Conservation (phyloP, 768 basidiomycete genomes). For the Panaeolus papilionaceus region DNA sequence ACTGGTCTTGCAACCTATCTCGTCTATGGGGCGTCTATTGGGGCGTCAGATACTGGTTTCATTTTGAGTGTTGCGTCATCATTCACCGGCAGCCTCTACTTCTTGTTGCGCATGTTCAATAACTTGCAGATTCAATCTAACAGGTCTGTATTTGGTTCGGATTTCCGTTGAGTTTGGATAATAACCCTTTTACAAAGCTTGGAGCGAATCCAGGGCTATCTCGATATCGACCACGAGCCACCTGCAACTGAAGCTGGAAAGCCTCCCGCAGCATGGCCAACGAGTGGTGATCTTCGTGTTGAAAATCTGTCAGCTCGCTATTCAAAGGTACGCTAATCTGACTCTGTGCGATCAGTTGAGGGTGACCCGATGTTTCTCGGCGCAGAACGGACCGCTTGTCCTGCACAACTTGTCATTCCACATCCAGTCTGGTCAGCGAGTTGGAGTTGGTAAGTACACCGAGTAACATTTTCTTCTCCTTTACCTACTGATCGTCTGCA, state of each 20-base stretch:
- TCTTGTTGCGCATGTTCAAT: constrained; percentile 37
- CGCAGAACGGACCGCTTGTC: constrained; percentile 54
- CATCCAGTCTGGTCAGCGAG: constrained; percentile 59
- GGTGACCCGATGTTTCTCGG: neutral
- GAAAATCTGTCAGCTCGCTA: constrained; percentile 66
- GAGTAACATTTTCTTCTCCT: neutral
- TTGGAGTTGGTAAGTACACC: constrained; percentile 50
- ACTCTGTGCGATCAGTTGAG: constrained; percentile 25
- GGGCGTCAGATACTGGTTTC: constrained; percentile 55
- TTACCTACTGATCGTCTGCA: neutral
- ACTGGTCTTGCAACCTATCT: constrained; percentile 60
- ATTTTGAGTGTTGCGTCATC: neutral
- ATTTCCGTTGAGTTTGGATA: neutral
- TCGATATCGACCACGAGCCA: constrained; percentile 65
- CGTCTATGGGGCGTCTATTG: constrained; percentile 46
- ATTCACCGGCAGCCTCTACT: neutral
- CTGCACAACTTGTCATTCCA: constrained; percentile 60
- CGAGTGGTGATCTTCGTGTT: constrained; percentile 58
- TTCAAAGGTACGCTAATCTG: constrained; percentile 35
- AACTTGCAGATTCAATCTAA: constrained; percentile 48
- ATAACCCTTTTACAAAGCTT: constrained; percentile 31
- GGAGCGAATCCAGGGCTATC: constrained; percentile 77
- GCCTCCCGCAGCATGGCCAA: constrained; percentile 73
- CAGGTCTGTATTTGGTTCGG: constrained; percentile 25
- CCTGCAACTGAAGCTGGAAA: constrained; percentile 42